phyloP scores from a whole-genome alignment of 73 alveolate genomes.

The Paramecium sonneborni region DNA sequence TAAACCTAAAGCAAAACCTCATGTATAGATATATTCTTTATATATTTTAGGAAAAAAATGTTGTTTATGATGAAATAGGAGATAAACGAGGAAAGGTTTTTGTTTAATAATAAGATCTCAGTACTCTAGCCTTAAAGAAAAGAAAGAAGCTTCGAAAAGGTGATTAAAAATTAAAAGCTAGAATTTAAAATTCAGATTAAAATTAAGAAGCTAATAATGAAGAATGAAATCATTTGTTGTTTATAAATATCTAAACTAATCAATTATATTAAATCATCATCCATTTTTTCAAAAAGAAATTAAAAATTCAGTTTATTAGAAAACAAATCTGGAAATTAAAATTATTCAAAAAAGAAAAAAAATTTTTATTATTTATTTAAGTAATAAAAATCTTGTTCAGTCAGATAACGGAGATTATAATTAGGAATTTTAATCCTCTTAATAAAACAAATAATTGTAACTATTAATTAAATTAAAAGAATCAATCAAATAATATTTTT shows the following conservation, averaged over 20 bases:
- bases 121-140: constrained; percentile 72
- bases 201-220: not conserved
- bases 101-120: constrained; percentile 77
- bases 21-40: constrained; percentile 51
- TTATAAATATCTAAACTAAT: not conserved
- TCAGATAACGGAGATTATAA: too few relatives aligned
- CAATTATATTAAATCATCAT: too few relatives aligned
- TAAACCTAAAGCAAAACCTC: constrained; percentile 66
- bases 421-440: too few relatives aligned
- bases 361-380: too few relatives aligned
- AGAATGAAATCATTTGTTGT: not conserved
- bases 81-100: constrained; percentile 80
- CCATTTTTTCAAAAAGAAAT: not conserved
- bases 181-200: not conserved
- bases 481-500: too few relatives aligned
- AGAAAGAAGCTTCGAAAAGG: constrained; percentile 60
- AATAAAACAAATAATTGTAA: too few relatives aligned
- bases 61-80: constrained; percentile 74
- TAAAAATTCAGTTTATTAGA: too few relatives aligned
- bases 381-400: too few relatives aligned
- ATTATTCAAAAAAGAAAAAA: too few relatives aligned
- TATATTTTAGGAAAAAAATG: constrained; percentile 71
- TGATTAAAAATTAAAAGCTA: not conserved
- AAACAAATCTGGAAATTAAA: too few relatives aligned
- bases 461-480: too few relatives aligned